These are phyloP conservation scores for Monosporascus sp. DNA, from an alignment of 2,329 filamentous ascomycete species.

Conservation along the genomic window DNA sequence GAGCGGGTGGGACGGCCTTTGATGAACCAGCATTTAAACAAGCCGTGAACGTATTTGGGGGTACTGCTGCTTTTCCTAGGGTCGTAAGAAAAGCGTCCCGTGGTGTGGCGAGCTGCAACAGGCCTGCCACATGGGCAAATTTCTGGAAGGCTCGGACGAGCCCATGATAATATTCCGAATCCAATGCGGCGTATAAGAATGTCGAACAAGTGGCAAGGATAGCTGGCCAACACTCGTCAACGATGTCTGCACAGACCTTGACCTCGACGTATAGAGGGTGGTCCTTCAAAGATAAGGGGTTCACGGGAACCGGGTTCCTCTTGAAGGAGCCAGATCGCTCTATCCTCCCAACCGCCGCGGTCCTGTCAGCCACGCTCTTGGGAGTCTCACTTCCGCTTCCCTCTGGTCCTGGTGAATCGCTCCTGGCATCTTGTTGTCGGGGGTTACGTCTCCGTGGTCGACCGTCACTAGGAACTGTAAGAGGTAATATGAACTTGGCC, in stretches of 20 bases:
- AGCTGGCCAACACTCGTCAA: slow-evolving; percentile 93
- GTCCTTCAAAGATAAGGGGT: slow-evolving; percentile 71
- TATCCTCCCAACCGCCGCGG: slow-evolving; percentile 27
- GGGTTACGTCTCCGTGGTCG: slow-evolving; percentile 46
- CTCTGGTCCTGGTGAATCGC: slow-evolving; percentile 38
- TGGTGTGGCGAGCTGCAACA: slow-evolving; percentile 78
- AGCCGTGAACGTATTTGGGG: slow-evolving; percentile 66
- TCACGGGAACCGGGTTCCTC: slow-evolving; percentile 73
- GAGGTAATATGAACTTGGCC: slow-evolving; percentile 85
- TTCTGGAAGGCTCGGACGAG: slow-evolving; percentile 92
- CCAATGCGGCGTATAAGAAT: slow-evolving; percentile 85
- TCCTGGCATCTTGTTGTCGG: slow-evolving; percentile 36
- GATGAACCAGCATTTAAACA: slow-evolving; percentile 47
- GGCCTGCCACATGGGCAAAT: slow-evolving; percentile 87
- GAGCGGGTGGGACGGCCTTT: slow-evolving; percentile 38
- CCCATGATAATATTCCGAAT: slow-evolving; percentile 89
- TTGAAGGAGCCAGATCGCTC: slow-evolving; percentile 65
- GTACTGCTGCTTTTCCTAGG: slow-evolving; percentile 86
- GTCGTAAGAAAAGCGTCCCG: slow-evolving; percentile 94
- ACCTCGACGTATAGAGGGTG: slow-evolving; percentile 69
- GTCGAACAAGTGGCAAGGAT: slow-evolving; percentile 92
- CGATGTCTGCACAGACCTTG: slow-evolving; percentile 71
- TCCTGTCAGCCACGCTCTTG: slow-evolving; percentile 23
- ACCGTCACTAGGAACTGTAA: slow-evolving; percentile 75
- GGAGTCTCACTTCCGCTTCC: slow-evolving; percentile 29